A percentile compares a stretch with the other conserved stretches of the same genome.
phyloP scores from a whole-genome alignment of 2,329 filamentous ascomycete species.

The Fusarium kyushuense region DNA sequence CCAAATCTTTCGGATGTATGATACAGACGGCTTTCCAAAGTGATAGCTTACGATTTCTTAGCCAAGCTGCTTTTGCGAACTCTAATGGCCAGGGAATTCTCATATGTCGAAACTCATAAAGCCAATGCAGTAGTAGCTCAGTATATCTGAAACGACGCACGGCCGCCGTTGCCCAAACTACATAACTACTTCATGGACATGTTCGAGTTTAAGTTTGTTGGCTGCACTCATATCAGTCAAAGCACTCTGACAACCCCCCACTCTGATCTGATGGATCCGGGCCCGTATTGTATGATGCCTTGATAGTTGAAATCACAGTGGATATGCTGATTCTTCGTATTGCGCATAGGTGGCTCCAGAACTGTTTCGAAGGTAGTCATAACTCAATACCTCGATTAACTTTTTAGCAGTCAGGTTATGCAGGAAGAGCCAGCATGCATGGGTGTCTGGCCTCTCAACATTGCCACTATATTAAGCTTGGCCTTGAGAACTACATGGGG shows the following conservation, averaged over 20 bases:
- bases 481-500: neutral
- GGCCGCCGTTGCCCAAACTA: neutral
- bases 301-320: neutral
- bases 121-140: neutral
- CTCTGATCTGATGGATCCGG: neutral
- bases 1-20: too few species aligned
- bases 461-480: neutral
- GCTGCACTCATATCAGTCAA: neutral
- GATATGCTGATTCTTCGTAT: neutral
- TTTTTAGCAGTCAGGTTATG: neutral
- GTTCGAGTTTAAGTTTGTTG: conserved; percentile 1
- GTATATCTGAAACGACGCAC: conserved; percentile 6
- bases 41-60: neutral
- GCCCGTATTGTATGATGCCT: neutral
- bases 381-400: neutral
- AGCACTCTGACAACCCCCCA: neutral
- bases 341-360: neutral
- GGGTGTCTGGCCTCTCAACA: neutral
- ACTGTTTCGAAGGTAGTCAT: neutral
- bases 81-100: neutral
- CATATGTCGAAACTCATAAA: conserved; percentile 2
- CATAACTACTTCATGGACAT: neutral
- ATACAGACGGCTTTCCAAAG: neutral
- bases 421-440: neutral
- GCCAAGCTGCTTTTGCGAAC: neutral